Evolutionary conservation across 768 basidiomycete genomes (phyloP), one percentile per base, ranked within the genome.

Genomic region (Strobilomyces echinocephalus): DNA sequence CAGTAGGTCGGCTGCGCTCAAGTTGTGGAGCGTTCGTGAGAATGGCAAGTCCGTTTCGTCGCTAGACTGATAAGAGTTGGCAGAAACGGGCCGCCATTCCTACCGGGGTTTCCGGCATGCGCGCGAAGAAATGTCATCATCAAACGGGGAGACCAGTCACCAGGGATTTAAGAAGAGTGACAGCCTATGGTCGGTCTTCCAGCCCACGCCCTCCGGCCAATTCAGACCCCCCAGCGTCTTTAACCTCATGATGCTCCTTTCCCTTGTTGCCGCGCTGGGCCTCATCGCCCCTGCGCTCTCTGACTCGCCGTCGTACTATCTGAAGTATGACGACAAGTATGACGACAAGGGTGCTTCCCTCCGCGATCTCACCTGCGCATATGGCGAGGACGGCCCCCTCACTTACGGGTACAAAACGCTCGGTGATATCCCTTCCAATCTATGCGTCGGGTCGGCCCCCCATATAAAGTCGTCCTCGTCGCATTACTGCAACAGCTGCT

Each of bases 401-500:
- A 34, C 38, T 30, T 1, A 34, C 5, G 39, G 46, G 15, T 43
- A 42, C 16, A 20, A 21, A 14, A 36, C 20, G 6, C 28, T 53
- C 1, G 9, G n/a, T 0, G 10, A 42, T 3, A 4, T 48, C 9
- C 52, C 40, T 35, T 12, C 18, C 18, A 43, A 18, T 18, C 52
- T 84, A 1, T 63, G 72, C 65, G 81, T 87, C 60, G 83, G 82
- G 30, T 84, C 79, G 1, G 79, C 74, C 1, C 70, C 73, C 15
- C 80, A 75, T 35, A 71, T 86, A 52, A 10, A 66, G 65, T 7
- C 77, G 67, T 74, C 80, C 63, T 84, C 81, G 1, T 54, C 65
- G 24, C 24, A 24, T 2, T 69, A 72, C 41, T 87, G 84, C 59
- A 82, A 82, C 2, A 74, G 76, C 24, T 87, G 85, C 67, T 87